Conservation (phyloP, 306 rosid species). For the Cucurbita moschata region DNA sequence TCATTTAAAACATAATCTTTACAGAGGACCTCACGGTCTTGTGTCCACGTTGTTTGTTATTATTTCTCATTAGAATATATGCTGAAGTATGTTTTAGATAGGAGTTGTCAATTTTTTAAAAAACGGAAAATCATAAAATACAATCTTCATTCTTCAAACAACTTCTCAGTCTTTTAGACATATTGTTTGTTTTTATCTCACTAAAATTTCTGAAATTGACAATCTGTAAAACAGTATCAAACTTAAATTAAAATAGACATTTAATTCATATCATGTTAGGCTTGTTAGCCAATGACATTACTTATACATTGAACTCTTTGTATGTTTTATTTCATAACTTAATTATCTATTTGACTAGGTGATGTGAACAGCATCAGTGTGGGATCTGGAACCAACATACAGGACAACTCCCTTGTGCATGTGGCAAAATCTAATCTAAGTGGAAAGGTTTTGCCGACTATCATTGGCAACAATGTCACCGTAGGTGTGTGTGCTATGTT, state of each 20-base stretch:
- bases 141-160: not conserved
- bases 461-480: constrained; percentile 82
- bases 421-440: constrained; percentile 74
- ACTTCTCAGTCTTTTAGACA: not conserved
- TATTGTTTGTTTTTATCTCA: not conserved
- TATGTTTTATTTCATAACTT: not conserved
- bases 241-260: not conserved
- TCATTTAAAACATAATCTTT: not conserved
- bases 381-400: constrained; percentile 90
- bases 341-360: constrained; percentile 27
- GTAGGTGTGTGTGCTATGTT: constrained; percentile 45
- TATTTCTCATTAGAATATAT: not conserved
- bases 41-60: not conserved
- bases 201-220: not conserved
- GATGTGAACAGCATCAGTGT: constrained; percentile 83
- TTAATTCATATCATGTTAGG: not conserved
- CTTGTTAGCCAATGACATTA: not conserved
- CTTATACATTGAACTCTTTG: not conserved
- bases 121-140: not conserved
- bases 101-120: not conserved
- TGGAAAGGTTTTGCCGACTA: constrained; percentile 85
- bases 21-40: not conserved
- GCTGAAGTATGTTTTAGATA: not conserved
- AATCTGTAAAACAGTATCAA: not conserved
- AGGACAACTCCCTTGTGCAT: constrained; percentile 90